phyloP scores from a whole-genome alignment of 495 filamentous ascomycete species.

The Cenococcum geophilum region DNA sequence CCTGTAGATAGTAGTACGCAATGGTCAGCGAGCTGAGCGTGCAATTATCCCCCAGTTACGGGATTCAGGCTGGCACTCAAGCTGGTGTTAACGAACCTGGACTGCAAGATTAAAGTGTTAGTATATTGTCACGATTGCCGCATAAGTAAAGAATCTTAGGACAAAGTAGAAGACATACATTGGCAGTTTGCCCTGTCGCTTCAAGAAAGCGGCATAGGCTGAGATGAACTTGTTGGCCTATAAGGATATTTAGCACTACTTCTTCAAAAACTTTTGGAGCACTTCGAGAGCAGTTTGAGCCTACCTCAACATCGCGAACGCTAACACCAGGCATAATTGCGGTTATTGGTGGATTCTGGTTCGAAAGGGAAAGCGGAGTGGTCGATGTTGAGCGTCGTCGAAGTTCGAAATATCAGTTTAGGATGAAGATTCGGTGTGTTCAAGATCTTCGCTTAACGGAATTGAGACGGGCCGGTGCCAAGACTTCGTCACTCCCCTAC shows the following conservation, averaged over 20 bases:
- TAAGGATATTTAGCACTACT: slow-evolving; percentile 22
- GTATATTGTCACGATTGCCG: slow-evolving; percentile 26
- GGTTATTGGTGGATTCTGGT: not conserved
- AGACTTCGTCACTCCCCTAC: not conserved
- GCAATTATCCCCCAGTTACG: slow-evolving; percentile 41
- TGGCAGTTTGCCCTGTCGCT: slow-evolving; percentile 96
- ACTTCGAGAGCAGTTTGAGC: not conserved
- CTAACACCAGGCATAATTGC: slow-evolving; percentile 27
- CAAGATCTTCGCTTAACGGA: not conserved
- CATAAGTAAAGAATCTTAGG: not conserved
- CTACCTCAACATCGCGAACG: slow-evolving; percentile 33
- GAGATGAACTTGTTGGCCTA: slow-evolving; percentile 91
- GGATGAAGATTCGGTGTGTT: not conserved
- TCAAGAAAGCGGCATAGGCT: slow-evolving; percentile 94
- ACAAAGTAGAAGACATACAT: slow-evolving; percentile 51
- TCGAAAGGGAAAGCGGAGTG: not conserved
- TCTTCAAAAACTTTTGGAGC: not conserved
- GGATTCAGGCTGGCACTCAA: slow-evolving; percentile 25
- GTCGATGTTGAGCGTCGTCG: not conserved
- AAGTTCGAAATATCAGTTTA: not conserved
- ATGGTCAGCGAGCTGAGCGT: slow-evolving; percentile 34
- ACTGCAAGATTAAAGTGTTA: slow-evolving; percentile 19
- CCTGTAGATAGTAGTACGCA: slow-evolving; percentile 46
- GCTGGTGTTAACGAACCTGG: slow-evolving; percentile 24
- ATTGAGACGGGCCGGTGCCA: not conserved